Base-by-base conservation (phyloP, 2,329 filamentous ascomycete genomes). In the Colletotrichum spinosum region DNA sequence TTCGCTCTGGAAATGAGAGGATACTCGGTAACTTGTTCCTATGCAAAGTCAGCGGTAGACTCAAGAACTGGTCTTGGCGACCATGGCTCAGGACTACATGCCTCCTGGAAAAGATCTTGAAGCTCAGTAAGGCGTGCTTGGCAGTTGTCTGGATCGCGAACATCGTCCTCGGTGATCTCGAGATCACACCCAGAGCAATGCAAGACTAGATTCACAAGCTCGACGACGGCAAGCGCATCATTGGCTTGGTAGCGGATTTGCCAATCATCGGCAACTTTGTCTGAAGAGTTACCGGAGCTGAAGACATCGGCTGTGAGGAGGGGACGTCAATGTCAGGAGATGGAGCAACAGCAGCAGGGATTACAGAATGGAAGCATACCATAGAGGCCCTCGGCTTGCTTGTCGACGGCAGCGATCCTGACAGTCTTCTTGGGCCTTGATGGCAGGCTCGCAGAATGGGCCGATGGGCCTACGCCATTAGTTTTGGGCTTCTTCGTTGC, bases 131-230 rank as follows among this genome's bases (percentile, higher is more conserved):
- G 81, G 73, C 89, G 90, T 73, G 89, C 90, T 15, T 92, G 88
- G 52, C 91, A 92, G 73, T 96, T 94, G 75, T 99, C 96, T 8
- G 93, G 89, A 75, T 99, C 95, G 69, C 90, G 89, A 69, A 97
- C 92, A 75, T 98, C 94, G 74, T 96, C 90, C 44, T 88, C 86
- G 9, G 90, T 91, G 59, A 99, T 88, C 70, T 91, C 86, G 58
- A 92, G 84, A 59, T 93, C 88, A 75, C 94, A 97, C 37, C 96
- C 96, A 15, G 94, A 89, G 68, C 92, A 86, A 72, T 87, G 85
- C 42, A 92, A 78, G 41, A 91, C 84, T 69, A 88, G 90, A 76
- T 91, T 91, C 70, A 92, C 84, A 59, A 91, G 78, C 53, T 90
- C 88, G 13, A 84, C 83, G 68, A 90, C 79, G 10, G 88, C 87